A percentile compares a stretch with the other conserved stretches of the same genome.
These are phyloP conservation scores for Saccharomyces hybrid DNA, from an alignment of 1,139 yeast genomes.

Conservation along the genomic window DNA sequence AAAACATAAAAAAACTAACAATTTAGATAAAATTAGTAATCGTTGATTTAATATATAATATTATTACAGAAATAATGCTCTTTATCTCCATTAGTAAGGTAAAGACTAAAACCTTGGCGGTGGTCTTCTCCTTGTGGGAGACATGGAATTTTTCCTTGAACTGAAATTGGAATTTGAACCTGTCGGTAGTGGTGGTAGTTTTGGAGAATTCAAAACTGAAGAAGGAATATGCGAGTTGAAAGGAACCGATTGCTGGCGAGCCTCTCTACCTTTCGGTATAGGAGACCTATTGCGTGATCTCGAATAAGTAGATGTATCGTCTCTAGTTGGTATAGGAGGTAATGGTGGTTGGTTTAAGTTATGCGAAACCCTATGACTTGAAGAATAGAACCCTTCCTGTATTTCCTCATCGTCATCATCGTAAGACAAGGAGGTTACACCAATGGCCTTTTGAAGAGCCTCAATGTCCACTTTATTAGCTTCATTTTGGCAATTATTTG, in stretches of 20 bases:
- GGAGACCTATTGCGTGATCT: background rate
- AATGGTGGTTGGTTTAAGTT: constrained; percentile 19
- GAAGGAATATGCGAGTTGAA: constrained; percentile 26
- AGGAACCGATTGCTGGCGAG: constrained; percentile 1
- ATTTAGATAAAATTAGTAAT: background rate
- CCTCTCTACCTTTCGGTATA: background rate
- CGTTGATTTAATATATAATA: background rate
- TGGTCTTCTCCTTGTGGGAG: constrained; percentile 23
- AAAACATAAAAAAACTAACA: background rate
- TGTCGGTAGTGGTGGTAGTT: constrained; percentile 21
- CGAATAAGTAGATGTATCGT: background rate
- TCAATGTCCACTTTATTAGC: constrained; percentile 27
- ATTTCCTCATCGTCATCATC: constrained; percentile 11
- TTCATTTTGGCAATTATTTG: constrained; percentile 8
- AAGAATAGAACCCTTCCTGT: background rate
- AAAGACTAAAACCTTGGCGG: constrained; percentile 17
- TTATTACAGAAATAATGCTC: background rate
- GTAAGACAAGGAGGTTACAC: constrained; percentile 20
- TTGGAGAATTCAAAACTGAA: constrained; percentile 13
- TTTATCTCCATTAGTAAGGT: background rate
- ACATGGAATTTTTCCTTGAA: constrained; percentile 18
- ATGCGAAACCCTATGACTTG: background rate
- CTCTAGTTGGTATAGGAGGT: constrained; percentile 28
- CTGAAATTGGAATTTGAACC: constrained; percentile 4
- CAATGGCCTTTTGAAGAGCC: constrained; percentile 33